Percentiles rank a stretch among this genome's conserved stretches.
Evolutionary conservation across 805 yeast species (phyloP).

Genomic region (Naumovozyma castellii): DNA sequence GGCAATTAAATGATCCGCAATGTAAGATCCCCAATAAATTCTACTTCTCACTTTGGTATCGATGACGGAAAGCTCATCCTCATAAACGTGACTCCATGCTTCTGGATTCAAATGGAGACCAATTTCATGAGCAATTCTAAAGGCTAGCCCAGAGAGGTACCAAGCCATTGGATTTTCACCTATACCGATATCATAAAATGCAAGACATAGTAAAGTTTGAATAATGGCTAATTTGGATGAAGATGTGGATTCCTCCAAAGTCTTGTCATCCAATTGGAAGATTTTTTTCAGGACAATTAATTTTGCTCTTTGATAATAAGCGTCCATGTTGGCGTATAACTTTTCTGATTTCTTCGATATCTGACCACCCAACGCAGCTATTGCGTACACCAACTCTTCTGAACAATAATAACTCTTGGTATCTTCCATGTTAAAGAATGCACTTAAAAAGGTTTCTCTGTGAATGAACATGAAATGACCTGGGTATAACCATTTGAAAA

Average conservation of each 20-base stretch:
- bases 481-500: conserved; percentile 54
- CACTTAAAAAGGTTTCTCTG: conserved; percentile 48
- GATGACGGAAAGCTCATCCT: conserved; percentile 33
- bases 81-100: conserved; percentile 39
- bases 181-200: conserved; percentile 48
- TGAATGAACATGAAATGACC: conserved; percentile 50
- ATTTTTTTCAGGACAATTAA: conserved; percentile 33
- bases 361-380: conserved; percentile 47
- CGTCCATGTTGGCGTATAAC: conserved; percentile 31
- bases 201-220: conserved; percentile 44
- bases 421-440: conserved; percentile 37
- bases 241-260: conserved; percentile 23
- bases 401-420: conserved; percentile 39
- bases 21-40: conserved; percentile 53
- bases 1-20: conserved; percentile 51
- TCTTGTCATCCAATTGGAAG: conserved; percentile 23
- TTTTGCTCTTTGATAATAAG: conserved; percentile 41
- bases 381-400: conserved; percentile 40
- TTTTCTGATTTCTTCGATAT: conserved; percentile 28
- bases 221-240: conserved; percentile 41
- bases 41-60: conserved; percentile 47
- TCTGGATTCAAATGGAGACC: conserved; percentile 51
- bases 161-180: conserved; percentile 51
- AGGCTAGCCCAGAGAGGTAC: conserved; percentile 50
- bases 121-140: conserved; percentile 50